Base-by-base conservation (phyloP, 1,284 basidiomycete species). In the Pseudozyma hubeiensis region DNA sequence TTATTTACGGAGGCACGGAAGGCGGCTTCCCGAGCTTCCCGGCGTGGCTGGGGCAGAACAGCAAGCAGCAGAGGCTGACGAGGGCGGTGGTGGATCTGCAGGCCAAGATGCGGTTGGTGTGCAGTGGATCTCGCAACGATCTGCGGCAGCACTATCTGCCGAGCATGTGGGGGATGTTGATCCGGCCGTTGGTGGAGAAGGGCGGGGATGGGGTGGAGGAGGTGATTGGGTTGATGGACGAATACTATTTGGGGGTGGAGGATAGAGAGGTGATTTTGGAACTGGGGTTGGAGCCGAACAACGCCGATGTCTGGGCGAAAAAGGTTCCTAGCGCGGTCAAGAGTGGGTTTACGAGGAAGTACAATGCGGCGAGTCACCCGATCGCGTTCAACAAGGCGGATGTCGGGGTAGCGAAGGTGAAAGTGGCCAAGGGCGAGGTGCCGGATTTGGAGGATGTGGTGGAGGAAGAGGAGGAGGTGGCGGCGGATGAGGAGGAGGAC, bases 231-330 rank as follows among this genome's bases (percentile, higher is more conserved):
- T 86, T 87, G 14, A 96, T 99, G 94, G 96, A 99, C 85, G 91
- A 92, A 49, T 99, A 99, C 85, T 98, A 90, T 85, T 86, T 99
- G 39, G 91, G 91, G 7, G 92, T 92, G 72, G 96, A 98, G 40
- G 96, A 99, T 81, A 96, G 95, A 92, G 97, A 99, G 77, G 91
- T 92, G 10, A 88, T 98, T 53, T 89, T 98, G 56, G 96, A 99
- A 84, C 88, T 99, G 10, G 96, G 95, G 0, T 88, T 99, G 10
- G 95, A 90, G 62, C 88, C 91, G 7, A 89, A 91, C 80, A 90
- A 89, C 72, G 91, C 91, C 0, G 46, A 87, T 0, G 48, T 40
- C 5, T 87, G 94, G 8, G 84, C 92, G 72, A 97, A 96, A 87
- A 91, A 91, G 86, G 93, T 99, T 35, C 87, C 93, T 0, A 83